Evolutionary conservation across 768 basidiomycete species (phyloP).

Genomic region (Dentipellis fragilis): DNA sequence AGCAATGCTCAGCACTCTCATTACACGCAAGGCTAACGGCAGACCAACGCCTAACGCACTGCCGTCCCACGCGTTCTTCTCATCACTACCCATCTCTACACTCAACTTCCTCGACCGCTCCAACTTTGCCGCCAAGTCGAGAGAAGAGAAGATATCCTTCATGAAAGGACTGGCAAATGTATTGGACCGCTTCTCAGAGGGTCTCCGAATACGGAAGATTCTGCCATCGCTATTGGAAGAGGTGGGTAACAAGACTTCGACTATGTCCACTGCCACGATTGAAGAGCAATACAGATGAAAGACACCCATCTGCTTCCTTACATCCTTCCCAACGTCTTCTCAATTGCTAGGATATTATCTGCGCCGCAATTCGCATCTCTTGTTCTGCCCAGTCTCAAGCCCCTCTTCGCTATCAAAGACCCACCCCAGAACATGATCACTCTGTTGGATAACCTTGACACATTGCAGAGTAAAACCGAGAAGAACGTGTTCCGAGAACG

Average conservation of each 20-base stretch:
- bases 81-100: conserved; percentile 89
- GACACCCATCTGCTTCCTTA: conserved; percentile 89
- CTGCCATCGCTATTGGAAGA: conserved; percentile 90
- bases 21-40: conserved; percentile 66
- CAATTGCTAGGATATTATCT: conserved; percentile 70
- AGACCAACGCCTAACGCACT: conserved; percentile 75
- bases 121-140: conserved; percentile 86
- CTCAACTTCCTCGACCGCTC: conserved; percentile 94
- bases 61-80: conserved; percentile 85
- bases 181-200: conserved; percentile 78
- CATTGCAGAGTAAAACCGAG: conserved; percentile 85
- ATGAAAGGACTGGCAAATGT: conserved; percentile 84
- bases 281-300: conserved; percentile 57
- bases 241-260: conserved; percentile 32
- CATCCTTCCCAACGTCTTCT: conserved; percentile 91
- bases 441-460: conserved; percentile 76
- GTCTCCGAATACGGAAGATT: conserved; percentile 79
- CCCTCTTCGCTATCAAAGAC: conserved; percentile 83
- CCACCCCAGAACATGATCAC: conserved; percentile 97
- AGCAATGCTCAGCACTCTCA: conserved; percentile 74
- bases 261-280: neutral
- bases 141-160: conserved; percentile 94
- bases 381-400: conserved; percentile 83
- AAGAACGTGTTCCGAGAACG: conserved; percentile 82
- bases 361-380: conserved; percentile 69